Base-by-base conservation (phyloP, 2,329 filamentous ascomycete genomes). In the Stylonectria norvegica region DNA sequence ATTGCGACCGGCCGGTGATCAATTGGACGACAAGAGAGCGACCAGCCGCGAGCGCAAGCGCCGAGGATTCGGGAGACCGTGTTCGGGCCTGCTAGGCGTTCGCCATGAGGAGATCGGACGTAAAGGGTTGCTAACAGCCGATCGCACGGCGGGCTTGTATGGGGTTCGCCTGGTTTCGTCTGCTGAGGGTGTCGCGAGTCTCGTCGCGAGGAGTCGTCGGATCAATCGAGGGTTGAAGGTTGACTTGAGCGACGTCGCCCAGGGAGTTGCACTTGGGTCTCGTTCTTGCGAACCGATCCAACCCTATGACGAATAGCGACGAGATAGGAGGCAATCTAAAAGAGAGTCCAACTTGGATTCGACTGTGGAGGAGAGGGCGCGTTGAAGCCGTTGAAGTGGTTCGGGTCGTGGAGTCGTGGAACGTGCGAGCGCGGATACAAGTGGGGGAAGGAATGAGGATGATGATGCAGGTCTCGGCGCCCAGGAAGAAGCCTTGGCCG, bases 41-140 rank as follows among this genome's bases (percentile, higher is more conserved):
- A 46, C 54, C 51, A 55, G 56, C 54, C 56, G 54, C 56, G 55
- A 45, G 47, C n/a, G n/a, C n/a, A n/a, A n/a, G n/a, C 43, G 40
- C 49, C 47, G 51, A 42, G 25, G 51, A 49, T 45, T 45, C 46
- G 43, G 37, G 37, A 51, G 42, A 45, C 38, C 44, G 45, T 35
- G 31, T 31, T 36, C 16, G 15, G 27, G 27, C 25, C 15, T 40
- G 41, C 46, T 53, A 57, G 42, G 41, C 20, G 37, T 40, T 37
- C 45, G 53, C 53, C 54, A 57, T 57, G 40, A n/a, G n/a, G n/a
- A n/a, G n/a, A n/a, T n/a, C n/a, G n/a, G n/a, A n/a, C n/a, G n/a
- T n/a, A n/a, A n/a, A n/a, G n/a, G n/a, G n/a, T n/a, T n/a, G n/a
- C n/a, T n/a, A n/a, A n/a, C n/a, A n/a, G n/a, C n/a, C n/a, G n/a